phyloP scores from a whole-genome alignment of 441 rosid species.

The Populus hybrid region DNA sequence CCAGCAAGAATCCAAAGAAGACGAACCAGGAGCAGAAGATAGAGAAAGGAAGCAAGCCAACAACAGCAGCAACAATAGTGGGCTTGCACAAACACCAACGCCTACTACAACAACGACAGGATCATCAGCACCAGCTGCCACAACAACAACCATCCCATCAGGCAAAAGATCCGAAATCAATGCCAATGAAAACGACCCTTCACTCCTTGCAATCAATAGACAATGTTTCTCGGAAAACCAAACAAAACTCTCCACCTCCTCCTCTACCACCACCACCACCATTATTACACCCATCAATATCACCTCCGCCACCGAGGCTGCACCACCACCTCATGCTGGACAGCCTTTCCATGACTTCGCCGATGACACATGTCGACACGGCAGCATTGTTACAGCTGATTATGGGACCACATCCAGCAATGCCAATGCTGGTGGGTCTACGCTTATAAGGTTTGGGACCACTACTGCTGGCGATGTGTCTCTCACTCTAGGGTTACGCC shows the following conservation, averaged over 20 bases:
- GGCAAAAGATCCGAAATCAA: conserved; percentile 59
- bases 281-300: conserved; percentile 14
- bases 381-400: conserved; percentile 31
- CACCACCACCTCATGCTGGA: conserved; percentile 21
- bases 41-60: conserved; percentile 29
- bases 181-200: conserved; percentile 60
- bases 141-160: conserved; percentile 34
- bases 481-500: conserved; percentile 92
- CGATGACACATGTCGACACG: conserved; percentile 38
- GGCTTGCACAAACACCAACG: conserved; percentile 57
- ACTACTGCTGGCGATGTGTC: conserved; percentile 77
- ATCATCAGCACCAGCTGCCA: conserved; percentile 27
- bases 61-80: conserved; percentile 24
- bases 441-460: conserved; percentile 71
- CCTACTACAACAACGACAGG: conserved; percentile 29
- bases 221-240: conserved; percentile 49
- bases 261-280: conserved; percentile 18
- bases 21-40: conserved; percentile 22
- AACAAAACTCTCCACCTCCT: conserved; percentile 26
- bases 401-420: conserved; percentile 42
- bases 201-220: conserved; percentile 42
- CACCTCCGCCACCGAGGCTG: conserved; percentile 7
- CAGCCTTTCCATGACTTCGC: conserved; percentile 32
- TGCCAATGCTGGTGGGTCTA: conserved; percentile 29
- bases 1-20: conserved; percentile 73